These are phyloP conservation scores for Coemansia sp. DNA, from an alignment of 371 early-diverging fungal genomes.

Conservation along the genomic window DNA sequence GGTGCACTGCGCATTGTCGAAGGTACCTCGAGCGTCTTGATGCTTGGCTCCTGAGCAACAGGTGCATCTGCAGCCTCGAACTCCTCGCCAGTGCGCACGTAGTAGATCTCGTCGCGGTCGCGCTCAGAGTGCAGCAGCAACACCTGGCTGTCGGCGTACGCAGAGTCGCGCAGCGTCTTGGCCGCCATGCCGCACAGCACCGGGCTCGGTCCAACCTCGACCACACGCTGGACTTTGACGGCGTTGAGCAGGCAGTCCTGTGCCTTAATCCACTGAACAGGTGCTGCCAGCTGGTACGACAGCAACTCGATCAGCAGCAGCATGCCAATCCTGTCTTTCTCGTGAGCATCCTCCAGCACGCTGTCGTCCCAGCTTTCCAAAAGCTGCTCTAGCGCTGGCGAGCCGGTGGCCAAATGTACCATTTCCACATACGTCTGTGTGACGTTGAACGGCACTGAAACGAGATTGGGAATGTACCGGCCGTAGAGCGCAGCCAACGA, in stretches of 20 bases:
- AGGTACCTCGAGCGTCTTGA: not conserved
- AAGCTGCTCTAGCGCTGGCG: conserved; percentile 68
- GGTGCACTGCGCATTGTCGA: conserved; percentile 4
- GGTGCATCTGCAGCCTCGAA: conserved; percentile 19
- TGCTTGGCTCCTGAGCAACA: too few relatives aligned
- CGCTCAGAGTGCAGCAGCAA: conserved; percentile 14
- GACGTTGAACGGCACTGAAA: conserved; percentile 83
- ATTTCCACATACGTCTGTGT: conserved; percentile 76
- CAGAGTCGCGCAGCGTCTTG: conserved; percentile 57
- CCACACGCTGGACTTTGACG: conserved; percentile 78
- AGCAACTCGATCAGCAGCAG: conserved; percentile 82
- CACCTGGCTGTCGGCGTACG: conserved; percentile 57
- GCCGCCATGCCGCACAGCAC: conserved; percentile 89
- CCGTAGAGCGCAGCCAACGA: conserved; percentile 72
- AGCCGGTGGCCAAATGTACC: conserved; percentile 73
- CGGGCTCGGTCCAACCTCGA: conserved; percentile 90
- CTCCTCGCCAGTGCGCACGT: conserved; percentile 36
- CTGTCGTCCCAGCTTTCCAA: conserved; percentile 77
- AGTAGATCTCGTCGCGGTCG: conserved; percentile 12
- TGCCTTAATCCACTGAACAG: conserved; percentile 96
- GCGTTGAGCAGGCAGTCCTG: conserved; percentile 82
- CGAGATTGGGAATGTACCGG: conserved; percentile 95
- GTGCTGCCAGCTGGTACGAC: conserved; percentile 90
- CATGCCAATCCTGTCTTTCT: not conserved
- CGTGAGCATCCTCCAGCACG: conserved; percentile 11